Conservation (phyloP, 1,284 basidiomycete species). For the Kalmanozyma brasiliensis region DNA sequence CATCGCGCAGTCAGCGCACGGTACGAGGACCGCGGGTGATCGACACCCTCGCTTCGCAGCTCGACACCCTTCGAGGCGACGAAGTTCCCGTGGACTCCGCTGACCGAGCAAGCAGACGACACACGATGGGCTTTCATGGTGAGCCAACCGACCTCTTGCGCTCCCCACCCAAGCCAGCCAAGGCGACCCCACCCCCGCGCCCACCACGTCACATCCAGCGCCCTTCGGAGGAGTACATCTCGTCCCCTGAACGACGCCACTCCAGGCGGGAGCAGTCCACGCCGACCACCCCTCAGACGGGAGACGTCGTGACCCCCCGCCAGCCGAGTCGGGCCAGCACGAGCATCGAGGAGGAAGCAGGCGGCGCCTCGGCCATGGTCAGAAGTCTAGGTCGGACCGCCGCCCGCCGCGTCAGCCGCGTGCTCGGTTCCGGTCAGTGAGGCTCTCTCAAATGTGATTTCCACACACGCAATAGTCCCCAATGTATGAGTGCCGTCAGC, state of each 20-base stretch:
- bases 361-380: slow-evolving; percentile 1
- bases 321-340: neutral
- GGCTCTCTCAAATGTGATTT: too few relatives aligned
- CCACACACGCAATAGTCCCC: too few relatives aligned
- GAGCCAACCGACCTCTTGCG: too few relatives aligned
- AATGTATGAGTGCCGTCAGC: neutral
- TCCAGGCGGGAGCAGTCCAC: slow-evolving; percentile 5
- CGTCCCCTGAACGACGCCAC: slow-evolving; percentile 6
- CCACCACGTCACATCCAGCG: slow-evolving; percentile 31
- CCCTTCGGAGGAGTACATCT: slow-evolving; percentile 26
- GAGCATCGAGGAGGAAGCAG: neutral
- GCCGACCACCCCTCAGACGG: slow-evolving; percentile 2
- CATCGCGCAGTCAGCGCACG: slow-evolving; percentile 12
- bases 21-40: slow-evolving; percentile 8
- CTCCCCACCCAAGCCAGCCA: slow-evolving; percentile 23
- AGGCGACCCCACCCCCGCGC: slow-evolving; percentile 24
- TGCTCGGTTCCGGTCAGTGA: slow-evolving; percentile 16
- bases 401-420: slow-evolving; percentile 27
- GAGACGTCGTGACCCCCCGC: slow-evolving; percentile 25
- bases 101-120: neutral
- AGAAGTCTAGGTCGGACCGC: slow-evolving; percentile 31
- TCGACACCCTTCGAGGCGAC: slow-evolving; percentile 13
- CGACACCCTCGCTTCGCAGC: slow-evolving; percentile 29
- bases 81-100: too few relatives aligned
- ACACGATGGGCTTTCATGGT: too few relatives aligned